A percentile compares a stretch with the other conserved stretches of the same genome.
Evolutionary conservation across 345 rosid genomes (phyloP).

Genomic region (Arabis hirsuta): DNA sequence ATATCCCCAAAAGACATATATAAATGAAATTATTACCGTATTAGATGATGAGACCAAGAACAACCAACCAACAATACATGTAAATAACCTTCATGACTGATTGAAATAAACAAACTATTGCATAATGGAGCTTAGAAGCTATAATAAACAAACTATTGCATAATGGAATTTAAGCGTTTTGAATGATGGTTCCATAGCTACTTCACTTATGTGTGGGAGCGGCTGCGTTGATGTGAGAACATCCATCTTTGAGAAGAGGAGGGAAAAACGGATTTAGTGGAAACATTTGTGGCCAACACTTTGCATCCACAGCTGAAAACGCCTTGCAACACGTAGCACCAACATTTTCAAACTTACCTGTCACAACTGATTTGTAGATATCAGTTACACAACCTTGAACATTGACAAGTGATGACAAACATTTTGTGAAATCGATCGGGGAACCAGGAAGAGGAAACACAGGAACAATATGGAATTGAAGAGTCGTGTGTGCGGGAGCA

Average conservation of each 20-base stretch:
- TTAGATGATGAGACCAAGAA: too few relatives aligned
- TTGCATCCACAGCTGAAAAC: not conserved
- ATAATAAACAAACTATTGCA: too few relatives aligned
- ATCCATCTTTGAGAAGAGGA: conserved; percentile 2
- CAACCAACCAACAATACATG: too few relatives aligned
- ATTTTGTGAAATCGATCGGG: not conserved
- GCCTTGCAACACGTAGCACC: conserved; percentile 11
- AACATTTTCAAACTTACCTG: not conserved
- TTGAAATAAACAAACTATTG: too few relatives aligned
- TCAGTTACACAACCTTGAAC: conserved; percentile 1
- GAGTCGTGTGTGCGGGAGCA: not conserved
- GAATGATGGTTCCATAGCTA: not conserved
- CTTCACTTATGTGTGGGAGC: conserved; percentile 10
- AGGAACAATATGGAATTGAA: not conserved
- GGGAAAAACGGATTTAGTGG: conserved; percentile 13
- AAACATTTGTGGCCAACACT: conserved; percentile 25
- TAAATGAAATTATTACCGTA: too few relatives aligned
- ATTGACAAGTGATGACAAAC: conserved; percentile 6
- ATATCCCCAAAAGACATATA: too few relatives aligned
- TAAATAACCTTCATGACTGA: too few relatives aligned
- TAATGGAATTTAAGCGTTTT: too few relatives aligned
- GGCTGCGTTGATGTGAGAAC: conserved; percentile 7
- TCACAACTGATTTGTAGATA: conserved; percentile 1
- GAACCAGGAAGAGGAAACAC: not conserved
- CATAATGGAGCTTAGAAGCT: too few relatives aligned